Conservation (phyloP, 495 filamentous ascomycete species). For the Penicillium argentinense region DNA sequence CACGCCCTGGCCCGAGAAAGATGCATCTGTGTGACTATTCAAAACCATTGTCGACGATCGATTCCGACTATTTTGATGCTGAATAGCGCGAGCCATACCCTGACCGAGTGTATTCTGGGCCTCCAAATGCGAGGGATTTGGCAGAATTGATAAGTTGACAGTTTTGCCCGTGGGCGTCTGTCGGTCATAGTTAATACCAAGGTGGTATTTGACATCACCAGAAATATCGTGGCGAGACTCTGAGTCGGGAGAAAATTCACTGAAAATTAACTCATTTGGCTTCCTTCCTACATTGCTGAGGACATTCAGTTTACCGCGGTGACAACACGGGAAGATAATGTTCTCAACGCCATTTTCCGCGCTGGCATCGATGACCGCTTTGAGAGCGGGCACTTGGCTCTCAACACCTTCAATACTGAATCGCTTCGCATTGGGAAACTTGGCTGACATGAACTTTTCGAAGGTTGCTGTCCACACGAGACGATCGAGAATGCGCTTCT, state of each 20-base stretch:
- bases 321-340: constrained; percentile 98
- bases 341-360: constrained; percentile 98
- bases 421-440: constrained; percentile 99
- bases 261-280: constrained; percentile 99
- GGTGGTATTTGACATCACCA: constrained; percentile 98
- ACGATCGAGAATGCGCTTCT: constrained; percentile 94
- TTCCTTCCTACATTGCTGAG: constrained; percentile 98
- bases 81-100: constrained; percentile 94
- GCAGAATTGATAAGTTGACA: constrained; percentile 94
- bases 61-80: constrained; percentile 99
- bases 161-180: constrained; percentile 98
- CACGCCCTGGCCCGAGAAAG: constrained; percentile 92
- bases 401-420: constrained; percentile 99
- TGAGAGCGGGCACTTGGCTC: constrained; percentile 97
- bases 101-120: constrained; percentile 97
- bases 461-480: constrained; percentile 98
- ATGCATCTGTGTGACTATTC: constrained; percentile 93
- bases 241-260: constrained; percentile 87
- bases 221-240: constrained; percentile 94
- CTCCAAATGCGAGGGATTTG: constrained; percentile 97
- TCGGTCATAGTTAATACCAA: constrained; percentile 99
- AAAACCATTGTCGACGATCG: constrained; percentile 87
- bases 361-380: constrained; percentile 95
- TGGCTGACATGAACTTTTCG: constrained; percentile 88
- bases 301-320: constrained; percentile 96